These are phyloP conservation scores for Pythium chondricola DNA, from an alignment of 352 stramenopile species.

Conservation along the genomic window DNA sequence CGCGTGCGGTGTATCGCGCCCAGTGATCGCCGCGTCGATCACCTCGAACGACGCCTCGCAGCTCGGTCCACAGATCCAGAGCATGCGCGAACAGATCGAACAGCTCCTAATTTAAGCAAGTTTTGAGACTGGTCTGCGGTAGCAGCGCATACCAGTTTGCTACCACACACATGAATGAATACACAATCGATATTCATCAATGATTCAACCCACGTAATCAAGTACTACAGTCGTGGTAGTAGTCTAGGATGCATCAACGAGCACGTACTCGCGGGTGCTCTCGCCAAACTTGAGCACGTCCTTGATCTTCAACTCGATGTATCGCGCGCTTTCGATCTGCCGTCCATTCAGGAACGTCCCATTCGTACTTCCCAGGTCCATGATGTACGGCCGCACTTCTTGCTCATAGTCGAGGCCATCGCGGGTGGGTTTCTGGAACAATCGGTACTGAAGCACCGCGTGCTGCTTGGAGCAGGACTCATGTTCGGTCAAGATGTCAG, in stretches of 20 bases:
- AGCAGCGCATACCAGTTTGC: neutral
- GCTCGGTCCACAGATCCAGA: slow-evolving; percentile 98
- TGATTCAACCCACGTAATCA: neutral
- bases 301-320: slow-evolving; percentile 94
- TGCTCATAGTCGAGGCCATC: slow-evolving; percentile 52
- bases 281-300: slow-evolving; percentile 96
- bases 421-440: slow-evolving; percentile 62
- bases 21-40: slow-evolving; percentile 98
- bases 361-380: slow-evolving; percentile 98
- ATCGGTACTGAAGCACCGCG: slow-evolving; percentile 94
- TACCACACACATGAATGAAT: slow-evolving; percentile 1
- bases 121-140: no score
- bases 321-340: slow-evolving; percentile 90
- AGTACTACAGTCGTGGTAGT: neutral
- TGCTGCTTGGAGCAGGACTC: slow-evolving; percentile 96
- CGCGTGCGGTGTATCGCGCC: slow-evolving; percentile 98
- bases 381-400: slow-evolving; percentile 92
- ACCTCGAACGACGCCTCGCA: slow-evolving; percentile 99
- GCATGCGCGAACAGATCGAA: slow-evolving; percentile 99
- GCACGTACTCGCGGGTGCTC: slow-evolving; percentile 97
- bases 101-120: slow-evolving; percentile 98
- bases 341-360: slow-evolving; percentile 96
- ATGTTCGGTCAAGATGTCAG: slow-evolving; percentile 94
- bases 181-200: neutral
- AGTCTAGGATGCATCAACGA: slow-evolving; percentile 67